Evolutionary conservation across 768 basidiomycete genomes (phyloP).

Genomic region (Agaricus sinodeliciosus): DNA sequence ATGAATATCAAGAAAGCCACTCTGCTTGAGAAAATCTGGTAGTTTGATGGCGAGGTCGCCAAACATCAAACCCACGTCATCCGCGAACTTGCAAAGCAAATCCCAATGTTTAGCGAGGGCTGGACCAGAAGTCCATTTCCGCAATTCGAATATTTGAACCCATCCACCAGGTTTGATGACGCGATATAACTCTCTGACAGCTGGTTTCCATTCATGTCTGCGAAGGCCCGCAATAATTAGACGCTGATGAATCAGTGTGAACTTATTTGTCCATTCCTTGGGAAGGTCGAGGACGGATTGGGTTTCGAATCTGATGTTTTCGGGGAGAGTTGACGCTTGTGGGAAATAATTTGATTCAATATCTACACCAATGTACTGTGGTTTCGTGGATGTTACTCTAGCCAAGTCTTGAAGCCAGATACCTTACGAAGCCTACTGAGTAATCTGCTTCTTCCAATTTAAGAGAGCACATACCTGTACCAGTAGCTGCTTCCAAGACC

Average conservation of each 20-base stretch:
- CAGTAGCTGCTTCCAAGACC: too few species aligned
- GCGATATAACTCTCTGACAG: conserved; percentile 2
- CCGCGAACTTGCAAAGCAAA: not conserved
- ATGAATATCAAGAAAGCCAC: conserved; percentile 2
- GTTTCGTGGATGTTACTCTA: not conserved
- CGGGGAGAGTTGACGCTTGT: not conserved
- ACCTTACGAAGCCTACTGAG: too few species aligned
- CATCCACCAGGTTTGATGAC: conserved; percentile 4
- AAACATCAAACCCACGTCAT: not conserved
- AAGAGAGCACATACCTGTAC: too few species aligned
- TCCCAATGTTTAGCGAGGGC: not conserved
- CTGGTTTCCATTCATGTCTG: conserved; percentile 3
- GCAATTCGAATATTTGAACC: not conserved
- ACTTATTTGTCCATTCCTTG: conserved; percentile 7
- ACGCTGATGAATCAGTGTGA: conserved; percentile 5
- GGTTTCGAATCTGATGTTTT: not conserved
- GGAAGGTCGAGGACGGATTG: conserved; percentile 7
- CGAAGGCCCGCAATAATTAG: conserved; percentile 1
- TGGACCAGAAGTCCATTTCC: not conserved
- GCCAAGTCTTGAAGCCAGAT: not conserved
- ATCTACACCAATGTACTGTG: conserved; percentile 1
- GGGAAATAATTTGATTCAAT: conserved; percentile 5
- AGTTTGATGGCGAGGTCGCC: not conserved
- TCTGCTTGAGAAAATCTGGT: not conserved
- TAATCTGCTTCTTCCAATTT: too few species aligned